Conservation (phyloP, 805 yeast genomes). For the Hanseniaspora valbyensis region DNA sequence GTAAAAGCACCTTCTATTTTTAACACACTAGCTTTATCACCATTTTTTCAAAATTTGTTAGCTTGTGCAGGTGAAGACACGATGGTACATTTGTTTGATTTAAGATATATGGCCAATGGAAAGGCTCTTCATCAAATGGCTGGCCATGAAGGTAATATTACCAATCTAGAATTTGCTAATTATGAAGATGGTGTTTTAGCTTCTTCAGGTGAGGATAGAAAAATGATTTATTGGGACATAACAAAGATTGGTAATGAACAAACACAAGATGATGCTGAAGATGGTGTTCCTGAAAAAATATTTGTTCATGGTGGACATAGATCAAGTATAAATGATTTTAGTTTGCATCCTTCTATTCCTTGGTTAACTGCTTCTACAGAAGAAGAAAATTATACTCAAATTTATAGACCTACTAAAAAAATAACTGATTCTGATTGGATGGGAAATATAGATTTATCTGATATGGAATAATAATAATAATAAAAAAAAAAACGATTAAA, state of each 20-base stretch:
- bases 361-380: conserved; percentile 59
- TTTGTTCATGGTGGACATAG: conserved; percentile 94
- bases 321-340: conserved; percentile 60
- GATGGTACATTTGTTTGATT: conserved; percentile 53
- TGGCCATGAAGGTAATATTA: conserved; percentile 68
- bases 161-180: conserved; percentile 68
- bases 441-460: conserved; percentile 15
- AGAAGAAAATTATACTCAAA: conserved; percentile 36
- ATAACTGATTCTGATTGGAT: conserved; percentile 22
- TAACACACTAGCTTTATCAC: conserved; percentile 57
- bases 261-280: conserved; percentile 76
- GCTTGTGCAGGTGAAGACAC: conserved; percentile 65
- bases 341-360: conserved; percentile 56
- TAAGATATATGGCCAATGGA: conserved; percentile 35
- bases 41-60: conserved; percentile 45
- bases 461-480: conserved; percentile 18
- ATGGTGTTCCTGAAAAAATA: conserved; percentile 76
- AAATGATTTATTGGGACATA: conserved; percentile 74
- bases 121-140: conserved; percentile 55
- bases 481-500: no score
- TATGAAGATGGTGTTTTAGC: conserved; percentile 66
- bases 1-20: conserved; percentile 33
- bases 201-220: conserved; percentile 64
- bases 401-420: conserved; percentile 35
- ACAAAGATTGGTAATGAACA: conserved; percentile 74